Evolutionary conservation across 805 yeast species (phyloP).

Genomic region (Maudiozyma bulderi): DNA sequence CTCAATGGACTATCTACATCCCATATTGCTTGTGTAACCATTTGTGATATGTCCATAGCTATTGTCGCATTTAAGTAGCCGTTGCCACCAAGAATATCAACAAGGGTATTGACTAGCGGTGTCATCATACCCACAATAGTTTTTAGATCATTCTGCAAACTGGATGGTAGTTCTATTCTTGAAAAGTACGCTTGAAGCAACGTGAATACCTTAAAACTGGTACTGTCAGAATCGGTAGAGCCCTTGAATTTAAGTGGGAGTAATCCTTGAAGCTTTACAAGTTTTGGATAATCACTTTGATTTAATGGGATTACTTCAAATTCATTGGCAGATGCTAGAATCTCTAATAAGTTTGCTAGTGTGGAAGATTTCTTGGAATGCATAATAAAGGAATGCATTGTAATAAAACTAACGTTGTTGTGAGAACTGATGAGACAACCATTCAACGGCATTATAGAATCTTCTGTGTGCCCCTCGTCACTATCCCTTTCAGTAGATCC

Average conservation of each 20-base stretch:
- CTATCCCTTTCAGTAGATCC: constrained; percentile 1
- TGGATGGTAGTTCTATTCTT: constrained; percentile 51
- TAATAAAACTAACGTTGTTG: constrained; percentile 52
- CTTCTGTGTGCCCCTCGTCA: constrained; percentile 28
- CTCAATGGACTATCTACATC: constrained; percentile 64
- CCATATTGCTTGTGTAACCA: constrained; percentile 84
- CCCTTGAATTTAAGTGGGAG: constrained; percentile 51
- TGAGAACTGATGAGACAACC: constrained; percentile 70
- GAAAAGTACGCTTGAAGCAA: constrained; percentile 76
- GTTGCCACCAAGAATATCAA: constrained; percentile 71
- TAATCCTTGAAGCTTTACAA: constrained; percentile 44
- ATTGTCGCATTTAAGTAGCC: constrained; percentile 69
- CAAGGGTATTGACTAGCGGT: constrained; percentile 50
- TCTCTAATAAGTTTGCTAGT: constrained; percentile 52
- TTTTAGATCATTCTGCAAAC: constrained; percentile 48
- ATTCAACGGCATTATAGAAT: constrained; percentile 46
- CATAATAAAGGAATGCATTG: constrained; percentile 52
- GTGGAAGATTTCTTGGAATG: constrained; percentile 47
- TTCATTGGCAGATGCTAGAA: constrained; percentile 59
- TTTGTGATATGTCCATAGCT: constrained; percentile 82
- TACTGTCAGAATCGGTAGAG: constrained; percentile 32
- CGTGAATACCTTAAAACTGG: constrained; percentile 61
- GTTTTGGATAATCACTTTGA: constrained; percentile 41
- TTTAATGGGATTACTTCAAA: constrained; percentile 61
- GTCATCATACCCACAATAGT: constrained; percentile 41